A percentile compares a stretch with the other conserved stretches of the same genome.
Evolutionary conservation across 108 stramenopile genomes (phyloP).

Genomic region (Cyclostephanos invisitatus): DNA sequence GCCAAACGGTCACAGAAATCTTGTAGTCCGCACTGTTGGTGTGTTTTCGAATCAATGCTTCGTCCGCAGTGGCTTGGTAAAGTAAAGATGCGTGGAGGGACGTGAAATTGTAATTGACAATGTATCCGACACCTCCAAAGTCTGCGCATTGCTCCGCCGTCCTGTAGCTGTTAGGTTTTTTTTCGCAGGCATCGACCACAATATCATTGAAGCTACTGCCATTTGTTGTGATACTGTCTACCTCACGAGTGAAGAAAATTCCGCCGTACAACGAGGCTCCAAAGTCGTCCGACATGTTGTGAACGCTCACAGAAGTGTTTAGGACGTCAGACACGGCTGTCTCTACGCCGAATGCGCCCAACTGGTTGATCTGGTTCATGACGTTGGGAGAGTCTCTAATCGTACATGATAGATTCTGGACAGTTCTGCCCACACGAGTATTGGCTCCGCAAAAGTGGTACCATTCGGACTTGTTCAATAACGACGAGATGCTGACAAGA

Average conservation of each 20-base stretch:
- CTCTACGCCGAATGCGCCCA: slow-evolving; percentile 38
- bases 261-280: slow-evolving; percentile 64
- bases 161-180: slow-evolving; percentile 30
- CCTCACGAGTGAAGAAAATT: slow-evolving; percentile 61
- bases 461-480: slow-evolving; percentile 45
- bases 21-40: slow-evolving; percentile 46
- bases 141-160: slow-evolving; percentile 40
- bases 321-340: slow-evolving; percentile 21
- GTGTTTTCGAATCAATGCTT: slow-evolving; percentile 60
- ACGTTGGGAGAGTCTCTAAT: slow-evolving; percentile 38
- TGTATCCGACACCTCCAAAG: slow-evolving; percentile 68
- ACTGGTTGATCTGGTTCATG: slow-evolving; percentile 44
- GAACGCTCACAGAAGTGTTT: slow-evolving; percentile 32
- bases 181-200: slow-evolving; percentile 17
- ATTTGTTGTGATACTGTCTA: slow-evolving; percentile 23
- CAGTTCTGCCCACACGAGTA: slow-evolving; percentile 23
- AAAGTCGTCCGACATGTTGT: slow-evolving; percentile 26
- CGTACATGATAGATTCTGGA: slow-evolving; percentile 12
- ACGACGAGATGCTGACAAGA: neutral
- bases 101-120: slow-evolving; percentile 55
- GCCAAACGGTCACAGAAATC: slow-evolving; percentile 55
- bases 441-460: slow-evolving; percentile 64
- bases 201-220: slow-evolving; percentile 26
- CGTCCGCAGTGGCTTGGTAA: slow-evolving; percentile 74
- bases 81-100: slow-evolving; percentile 46